These are phyloP conservation scores for Leccinum huronense DNA, from an alignment of 1,284 basidiomycete genomes.

Conservation along the genomic window DNA sequence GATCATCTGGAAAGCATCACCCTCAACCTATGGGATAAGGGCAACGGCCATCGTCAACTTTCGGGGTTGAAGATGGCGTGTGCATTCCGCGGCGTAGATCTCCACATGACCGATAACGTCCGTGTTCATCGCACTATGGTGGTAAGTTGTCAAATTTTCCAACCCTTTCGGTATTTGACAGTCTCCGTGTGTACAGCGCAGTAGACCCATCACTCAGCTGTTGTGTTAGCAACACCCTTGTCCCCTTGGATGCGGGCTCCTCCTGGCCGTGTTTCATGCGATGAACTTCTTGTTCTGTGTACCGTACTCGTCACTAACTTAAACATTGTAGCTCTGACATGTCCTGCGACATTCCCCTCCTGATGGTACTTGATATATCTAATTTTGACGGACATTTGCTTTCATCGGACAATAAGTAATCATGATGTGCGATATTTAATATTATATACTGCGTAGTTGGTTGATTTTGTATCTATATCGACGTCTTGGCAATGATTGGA, in stretches of 20 bases:
- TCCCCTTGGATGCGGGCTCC: background rate
- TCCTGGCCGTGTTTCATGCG: constrained; percentile 2
- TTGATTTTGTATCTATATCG: constrained; percentile 23
- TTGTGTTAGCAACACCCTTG: constrained; percentile 21
- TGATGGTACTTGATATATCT: constrained; percentile 2
- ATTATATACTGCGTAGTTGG: constrained; percentile 1
- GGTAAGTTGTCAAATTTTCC: constrained; percentile 38
- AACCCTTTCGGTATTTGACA: constrained; percentile 16
- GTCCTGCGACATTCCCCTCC: constrained; percentile 2
- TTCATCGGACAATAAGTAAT: constrained; percentile 1
- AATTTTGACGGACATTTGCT: constrained; percentile 7
- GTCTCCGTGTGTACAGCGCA: constrained; percentile 15
- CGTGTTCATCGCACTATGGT: constrained; percentile 45
- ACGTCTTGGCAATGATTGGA: constrained; percentile 9
- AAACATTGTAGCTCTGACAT: constrained; percentile 22
- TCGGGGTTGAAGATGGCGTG: constrained; percentile 55
- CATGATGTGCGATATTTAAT: background rate
- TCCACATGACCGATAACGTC: constrained; percentile 47
- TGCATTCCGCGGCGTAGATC: constrained; percentile 50
- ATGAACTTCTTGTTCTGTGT: constrained; percentile 11
- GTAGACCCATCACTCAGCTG: constrained; percentile 15
- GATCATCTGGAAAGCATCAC: constrained; percentile 44
- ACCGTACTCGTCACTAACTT: constrained; percentile 12
- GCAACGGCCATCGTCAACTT: constrained; percentile 46
- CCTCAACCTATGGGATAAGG: constrained; percentile 48